Conservation (phyloP, 305 asterid species). For the Fraxinus latifolia region DNA sequence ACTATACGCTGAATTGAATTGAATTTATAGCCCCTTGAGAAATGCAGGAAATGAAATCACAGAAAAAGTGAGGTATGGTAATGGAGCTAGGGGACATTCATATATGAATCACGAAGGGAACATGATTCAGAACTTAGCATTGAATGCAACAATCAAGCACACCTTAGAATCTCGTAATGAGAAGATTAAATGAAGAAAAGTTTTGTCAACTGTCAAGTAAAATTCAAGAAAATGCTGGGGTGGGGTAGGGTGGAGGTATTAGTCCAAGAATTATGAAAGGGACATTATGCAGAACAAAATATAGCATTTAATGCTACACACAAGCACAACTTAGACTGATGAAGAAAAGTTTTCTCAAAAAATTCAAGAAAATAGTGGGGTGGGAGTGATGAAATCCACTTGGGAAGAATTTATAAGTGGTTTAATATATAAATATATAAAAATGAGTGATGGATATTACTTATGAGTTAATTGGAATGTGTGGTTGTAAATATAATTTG, state of each 20-base stretch:
- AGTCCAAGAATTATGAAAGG: background rate
- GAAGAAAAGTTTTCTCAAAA: slow-evolving; percentile 1
- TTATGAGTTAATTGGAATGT: background rate
- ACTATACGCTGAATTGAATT: slow-evolving; percentile 13
- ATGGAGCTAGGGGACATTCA: slow-evolving; percentile 29
- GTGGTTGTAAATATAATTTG: background rate
- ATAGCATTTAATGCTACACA: slow-evolving; percentile 45
- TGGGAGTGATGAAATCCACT: background rate
- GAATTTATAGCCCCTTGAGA: slow-evolving; percentile 29
- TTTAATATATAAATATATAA: too few relatives aligned
- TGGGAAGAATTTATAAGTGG: background rate
- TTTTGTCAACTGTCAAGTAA: background rate
- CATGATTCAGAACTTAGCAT: slow-evolving; percentile 46
- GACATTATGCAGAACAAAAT: background rate
- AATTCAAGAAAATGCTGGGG: slow-evolving; percentile 14
- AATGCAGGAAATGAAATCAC: slow-evolving; percentile 36
- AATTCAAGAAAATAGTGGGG: slow-evolving; percentile 14
- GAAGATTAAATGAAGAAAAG: background rate
- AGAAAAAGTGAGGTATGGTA: slow-evolving; percentile 26
- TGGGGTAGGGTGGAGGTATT: slow-evolving; percentile 6
- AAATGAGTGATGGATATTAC: background rate
- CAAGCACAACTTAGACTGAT: background rate
- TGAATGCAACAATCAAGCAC: slow-evolving; percentile 38
- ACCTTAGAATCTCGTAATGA: background rate
- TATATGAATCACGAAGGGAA: slow-evolving; percentile 40